Evolutionary conservation across 148 eudicot species (phyloP), one percentile per base, ranked within the genome.

Genomic region (Nyssa sinensis): DNA sequence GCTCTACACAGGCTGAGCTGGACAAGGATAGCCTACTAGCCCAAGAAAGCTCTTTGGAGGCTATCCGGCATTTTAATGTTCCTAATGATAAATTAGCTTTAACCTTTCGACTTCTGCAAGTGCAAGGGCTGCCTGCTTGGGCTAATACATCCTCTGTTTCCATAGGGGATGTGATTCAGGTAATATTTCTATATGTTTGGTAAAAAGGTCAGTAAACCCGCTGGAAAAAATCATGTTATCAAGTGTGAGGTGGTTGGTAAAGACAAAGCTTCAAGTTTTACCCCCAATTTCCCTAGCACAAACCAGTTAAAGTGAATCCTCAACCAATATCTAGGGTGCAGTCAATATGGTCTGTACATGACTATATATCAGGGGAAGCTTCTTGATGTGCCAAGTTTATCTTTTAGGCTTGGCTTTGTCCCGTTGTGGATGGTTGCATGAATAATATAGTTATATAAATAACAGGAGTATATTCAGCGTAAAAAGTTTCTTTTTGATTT

Each of bases 141-240:
- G 89, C 96, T 31, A 92, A 92, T 75, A 88, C 96, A 29, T 86
- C 90, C 41, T 85, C 90, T 78, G 96, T 89, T 67, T 90, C 97
- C 31, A 81, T 94, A 60, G 79, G 78, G n/a, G 91, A 88, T 84
- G 92, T 92, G 55, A 83, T 94, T 78, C 77, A 90, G 96, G 98
- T 92, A 74, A 29, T 21, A 41, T 14, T 67, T 74, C n/a, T n/a
- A n/a, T 55, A 7, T 55, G 7, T 55, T 17, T 55, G 4, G 7
- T 55, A 55, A 0, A 44, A 55, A 17, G 59, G n/a, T n/a, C n/a
- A n/a, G n/a, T n/a, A n/a, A n/a, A n/a, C n/a, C n/a, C n/a, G n/a
- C n/a, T n/a, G n/a, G n/a, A n/a, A 33, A 16, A 59, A 61, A n/a
- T 1, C 37, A 25, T 49, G 7, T 68, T 29, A 32, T 69, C 34